Evolutionary conservation across 108 stramenopile genomes (phyloP), one percentile per base, ranked within the genome.

Genomic region (Tribonema minus): DNA sequence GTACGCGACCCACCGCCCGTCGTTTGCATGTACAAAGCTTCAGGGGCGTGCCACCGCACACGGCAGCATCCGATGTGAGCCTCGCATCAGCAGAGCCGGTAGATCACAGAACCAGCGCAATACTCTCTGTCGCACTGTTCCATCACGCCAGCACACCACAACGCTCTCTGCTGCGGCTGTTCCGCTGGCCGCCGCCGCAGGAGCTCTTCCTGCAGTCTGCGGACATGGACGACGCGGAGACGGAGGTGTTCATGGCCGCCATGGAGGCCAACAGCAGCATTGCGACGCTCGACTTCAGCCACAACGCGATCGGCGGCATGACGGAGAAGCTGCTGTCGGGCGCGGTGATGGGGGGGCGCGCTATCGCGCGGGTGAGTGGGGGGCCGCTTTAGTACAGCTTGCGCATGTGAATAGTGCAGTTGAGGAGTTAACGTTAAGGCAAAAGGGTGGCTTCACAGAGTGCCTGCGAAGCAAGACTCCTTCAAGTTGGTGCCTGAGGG

Each of bases 151-250:
- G n/a, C n/a, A n/a, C n/a, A n/a, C n/a, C n/a, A n/a, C n/a, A n/a
- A n/a, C n/a, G n/a, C n/a, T n/a, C n/a, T n/a, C n/a, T n/a, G n/a
- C n/a, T n/a, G n/a, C n/a, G n/a, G n/a, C n/a, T n/a, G n/a, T n/a
- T n/a, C n/a, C n/a, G n/a, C n/a, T n/a, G n/a, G n/a, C n/a, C n/a
- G n/a, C n/a, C n/a, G n/a, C n/a, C n/a, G n/a, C 41, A 26, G 23
- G 64, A 75, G 73, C 30, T 75, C 12, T 37, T 75, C 4, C 41
- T 75, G 26, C 39, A 63, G 0, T 65, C 64, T 33, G 77, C 77
- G 12, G 68, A 78, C 61, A 68, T 78, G 40, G 68, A 78, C 33
- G 77, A 78, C 25, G 67, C 31, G 37, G 77, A 78, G 58, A 78
- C 77, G 5, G 39, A 63, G 27, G 58, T 78, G 23, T 30, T 78